A percentile compares a stretch with the other conserved stretches of the same genome.
These are phyloP conservation scores for Letharia columbiana DNA, from an alignment of 495 filamentous ascomycete species.

Conservation along the genomic window DNA sequence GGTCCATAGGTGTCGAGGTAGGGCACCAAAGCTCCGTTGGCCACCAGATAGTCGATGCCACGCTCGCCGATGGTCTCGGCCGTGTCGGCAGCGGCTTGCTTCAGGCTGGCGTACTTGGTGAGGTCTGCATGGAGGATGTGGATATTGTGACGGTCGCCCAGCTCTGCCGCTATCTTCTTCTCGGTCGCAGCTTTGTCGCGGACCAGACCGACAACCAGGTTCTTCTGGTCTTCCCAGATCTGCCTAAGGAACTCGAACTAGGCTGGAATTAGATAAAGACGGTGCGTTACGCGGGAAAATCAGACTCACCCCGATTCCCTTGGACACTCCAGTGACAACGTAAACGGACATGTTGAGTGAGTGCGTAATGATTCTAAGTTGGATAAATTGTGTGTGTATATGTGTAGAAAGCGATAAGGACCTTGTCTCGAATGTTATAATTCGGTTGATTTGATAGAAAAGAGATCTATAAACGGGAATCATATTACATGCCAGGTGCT, in stretches of 20 bases:
- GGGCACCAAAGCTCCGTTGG: too few relatives aligned
- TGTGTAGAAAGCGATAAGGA: too few relatives aligned
- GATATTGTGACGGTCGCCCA: slow-evolving; percentile 34
- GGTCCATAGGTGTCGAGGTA: slow-evolving; percentile 26
- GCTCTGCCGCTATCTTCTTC: slow-evolving; percentile 24
- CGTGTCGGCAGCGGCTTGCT: slow-evolving; percentile 25
- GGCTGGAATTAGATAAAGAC: slow-evolving; percentile 1
- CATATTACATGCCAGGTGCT: too few relatives aligned
- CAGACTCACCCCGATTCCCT: slow-evolving; percentile 10
- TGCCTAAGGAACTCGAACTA: slow-evolving; percentile 37
- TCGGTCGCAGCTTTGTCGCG: slow-evolving; percentile 34
- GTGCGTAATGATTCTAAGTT: too few relatives aligned
- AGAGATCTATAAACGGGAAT: too few relatives aligned
- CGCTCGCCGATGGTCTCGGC: slow-evolving; percentile 27
- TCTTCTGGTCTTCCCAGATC: slow-evolving; percentile 32
- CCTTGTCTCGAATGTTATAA: too few relatives aligned
- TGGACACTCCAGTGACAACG: too few relatives aligned
- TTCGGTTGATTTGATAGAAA: too few relatives aligned
- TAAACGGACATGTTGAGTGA: too few relatives aligned
- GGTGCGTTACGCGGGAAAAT: too few relatives aligned
- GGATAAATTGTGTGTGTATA: too few relatives aligned
- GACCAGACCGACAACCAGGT: slow-evolving; percentile 37
- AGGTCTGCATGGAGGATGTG: slow-evolving; percentile 42
- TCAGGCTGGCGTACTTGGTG: slow-evolving; percentile 32
- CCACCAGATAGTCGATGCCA: slow-evolving; percentile 33